Percentiles rank a stretch among this genome's conserved stretches.
These are phyloP conservation scores for Austroboletus eburneus DNA, from an alignment of 768 basidiomycete genomes.

Conservation along the genomic window DNA sequence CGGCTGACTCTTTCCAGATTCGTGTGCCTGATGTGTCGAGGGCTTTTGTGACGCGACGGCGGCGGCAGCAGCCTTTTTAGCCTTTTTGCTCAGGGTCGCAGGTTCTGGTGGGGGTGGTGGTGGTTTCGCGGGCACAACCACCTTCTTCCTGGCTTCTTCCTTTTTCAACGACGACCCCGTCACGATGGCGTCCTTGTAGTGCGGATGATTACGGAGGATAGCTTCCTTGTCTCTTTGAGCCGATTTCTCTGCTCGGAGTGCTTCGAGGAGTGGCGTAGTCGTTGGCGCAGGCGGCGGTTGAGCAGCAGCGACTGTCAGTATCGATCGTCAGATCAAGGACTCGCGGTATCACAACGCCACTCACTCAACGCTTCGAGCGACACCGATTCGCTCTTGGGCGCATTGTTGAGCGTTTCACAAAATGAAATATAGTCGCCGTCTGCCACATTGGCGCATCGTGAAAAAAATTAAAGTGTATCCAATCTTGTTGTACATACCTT, in stretches of 20 bases:
- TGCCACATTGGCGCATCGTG: conserved; percentile 23
- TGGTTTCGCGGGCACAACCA: conserved; percentile 24
- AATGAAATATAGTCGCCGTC: conserved; percentile 86
- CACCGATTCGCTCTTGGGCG: conserved; percentile 50
- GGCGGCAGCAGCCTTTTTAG: conserved; percentile 28
- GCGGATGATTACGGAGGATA: conserved; percentile 67
- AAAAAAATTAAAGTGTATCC: background rate
- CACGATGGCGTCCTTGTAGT: conserved; percentile 53
- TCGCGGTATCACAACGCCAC: background rate
- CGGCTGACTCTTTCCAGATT: conserved; percentile 1
- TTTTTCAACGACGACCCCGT: conserved; percentile 31
- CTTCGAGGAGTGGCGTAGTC: conserved; percentile 89
- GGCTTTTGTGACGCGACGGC: conserved; percentile 24
- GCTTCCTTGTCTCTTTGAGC: conserved; percentile 69
- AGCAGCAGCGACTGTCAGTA: conserved; percentile 53
- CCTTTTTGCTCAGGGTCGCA: conserved; percentile 33
- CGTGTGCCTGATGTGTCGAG: conserved; percentile 5
- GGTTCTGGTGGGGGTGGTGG: conserved; percentile 17
- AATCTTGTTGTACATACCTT: conserved; percentile 25
- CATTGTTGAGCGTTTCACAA: conserved; percentile 61
- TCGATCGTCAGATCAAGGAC: no score
- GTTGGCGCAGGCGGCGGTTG: conserved; percentile 62
- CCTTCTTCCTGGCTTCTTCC: conserved; percentile 39
- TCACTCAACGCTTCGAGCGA: conserved; percentile 52
- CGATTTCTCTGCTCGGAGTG: conserved; percentile 74